A percentile compares a stretch with the other conserved stretches of the same genome.
Conservation (phyloP, 2,329 filamentous ascomycete genomes). For the Colletotrichum melonis region DNA sequence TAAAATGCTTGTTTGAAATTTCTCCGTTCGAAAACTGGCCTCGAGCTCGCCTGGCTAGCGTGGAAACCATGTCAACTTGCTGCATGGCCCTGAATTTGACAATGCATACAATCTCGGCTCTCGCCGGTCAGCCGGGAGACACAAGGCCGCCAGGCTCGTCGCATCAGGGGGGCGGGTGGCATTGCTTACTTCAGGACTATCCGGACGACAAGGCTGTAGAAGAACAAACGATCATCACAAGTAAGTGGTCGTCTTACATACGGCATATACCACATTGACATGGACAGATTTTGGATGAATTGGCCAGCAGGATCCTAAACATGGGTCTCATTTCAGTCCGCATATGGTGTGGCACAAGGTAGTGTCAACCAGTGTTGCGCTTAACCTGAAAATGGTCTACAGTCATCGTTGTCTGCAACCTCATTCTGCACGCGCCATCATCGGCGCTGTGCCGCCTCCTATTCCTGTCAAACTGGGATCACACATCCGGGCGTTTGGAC, state of each 20-base stretch:
- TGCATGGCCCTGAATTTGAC: not conserved
- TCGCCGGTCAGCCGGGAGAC: not conserved
- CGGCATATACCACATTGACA: constrained; percentile 9
- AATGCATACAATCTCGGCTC: not conserved
- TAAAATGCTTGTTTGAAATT: constrained; percentile 7
- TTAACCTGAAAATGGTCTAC: not conserved
- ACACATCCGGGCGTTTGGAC: not conserved
- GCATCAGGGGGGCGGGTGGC: not conserved
- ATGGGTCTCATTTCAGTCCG: constrained; percentile 1
- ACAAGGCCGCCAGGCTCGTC: not conserved
- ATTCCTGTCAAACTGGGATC: not conserved
- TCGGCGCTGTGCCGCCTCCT: constrained; percentile 26
- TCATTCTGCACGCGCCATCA: not conserved
- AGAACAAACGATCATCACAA: constrained; percentile 9
- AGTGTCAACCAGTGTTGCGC: constrained; percentile 2
- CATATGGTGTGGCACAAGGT: not conserved
- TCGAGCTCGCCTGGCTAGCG: not conserved
- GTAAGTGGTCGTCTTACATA: not conserved
- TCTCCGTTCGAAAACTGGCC: not conserved
- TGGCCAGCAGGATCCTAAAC: not conserved
- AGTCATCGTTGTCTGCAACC: not conserved
- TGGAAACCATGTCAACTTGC: not conserved
- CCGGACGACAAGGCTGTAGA: constrained; percentile 5
- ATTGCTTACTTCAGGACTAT: constrained; percentile 12
- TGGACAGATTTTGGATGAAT: not conserved